Conservation (phyloP, 371 early-diverging fungal genomes). For the Mortierella sp. region DNA sequence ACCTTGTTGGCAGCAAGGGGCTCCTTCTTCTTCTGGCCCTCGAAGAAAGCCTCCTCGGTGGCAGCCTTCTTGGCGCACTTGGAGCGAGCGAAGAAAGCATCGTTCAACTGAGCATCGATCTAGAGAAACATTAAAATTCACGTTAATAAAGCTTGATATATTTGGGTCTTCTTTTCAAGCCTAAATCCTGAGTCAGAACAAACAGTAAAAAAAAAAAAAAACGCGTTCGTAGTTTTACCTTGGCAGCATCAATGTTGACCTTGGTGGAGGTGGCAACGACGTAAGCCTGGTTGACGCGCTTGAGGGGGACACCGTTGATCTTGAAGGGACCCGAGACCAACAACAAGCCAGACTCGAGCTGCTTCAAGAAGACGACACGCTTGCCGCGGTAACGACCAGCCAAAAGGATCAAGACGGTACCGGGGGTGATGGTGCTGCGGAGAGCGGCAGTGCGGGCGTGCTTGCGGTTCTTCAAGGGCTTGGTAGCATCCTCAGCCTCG, state of each 20-base stretch:
- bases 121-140: slow-evolving; percentile 67
- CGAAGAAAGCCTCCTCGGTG: slow-evolving; percentile 90
- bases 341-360: slow-evolving; percentile 93
- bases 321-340: slow-evolving; percentile 98
- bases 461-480: slow-evolving; percentile 88
- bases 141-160: too few species aligned
- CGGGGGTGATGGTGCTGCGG: slow-evolving; percentile 94
- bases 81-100: slow-evolving; percentile 92
- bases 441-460: slow-evolving; percentile 76
- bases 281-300: slow-evolving; percentile 98
- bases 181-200: neutral
- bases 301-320: slow-evolving; percentile 98
- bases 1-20: slow-evolving; percentile 69
- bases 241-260: slow-evolving; percentile 84
- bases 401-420: slow-evolving; percentile 96
- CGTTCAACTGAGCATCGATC: slow-evolving; percentile 86
- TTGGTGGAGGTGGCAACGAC: slow-evolving; percentile 98
- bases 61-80: slow-evolving; percentile 76
- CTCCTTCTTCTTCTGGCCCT: slow-evolving; percentile 75
- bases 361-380: slow-evolving; percentile 98
- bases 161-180: too few species aligned
- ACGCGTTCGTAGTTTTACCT: slow-evolving; percentile 62
- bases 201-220: slow-evolving; percentile 1
- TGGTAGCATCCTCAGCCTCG: slow-evolving; percentile 86
- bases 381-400: slow-evolving; percentile 98